Conservation (phyloP, 768 basidiomycete genomes). For the Hortiboletus campestris region DNA sequence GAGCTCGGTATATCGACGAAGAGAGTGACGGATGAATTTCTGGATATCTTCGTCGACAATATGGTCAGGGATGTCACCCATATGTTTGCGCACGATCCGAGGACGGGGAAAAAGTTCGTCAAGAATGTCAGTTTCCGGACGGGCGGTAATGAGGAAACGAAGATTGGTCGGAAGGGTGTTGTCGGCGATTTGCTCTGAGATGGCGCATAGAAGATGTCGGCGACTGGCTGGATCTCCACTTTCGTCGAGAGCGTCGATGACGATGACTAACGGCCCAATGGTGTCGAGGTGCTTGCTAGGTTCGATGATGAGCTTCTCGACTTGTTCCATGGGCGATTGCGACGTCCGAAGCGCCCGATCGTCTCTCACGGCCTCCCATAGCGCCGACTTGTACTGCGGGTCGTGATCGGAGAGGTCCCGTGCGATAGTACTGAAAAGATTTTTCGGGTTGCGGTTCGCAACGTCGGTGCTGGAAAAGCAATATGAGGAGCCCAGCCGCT, state of each 20-base stretch:
- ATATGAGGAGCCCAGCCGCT: conserved; percentile 23
- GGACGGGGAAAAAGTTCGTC: conserved; percentile 11
- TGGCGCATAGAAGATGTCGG: conserved; percentile 11
- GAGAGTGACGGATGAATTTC: not conserved
- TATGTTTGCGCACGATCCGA: conserved; percentile 7
- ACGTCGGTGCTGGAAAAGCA: conserved; percentile 12
- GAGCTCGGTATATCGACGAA: not conserved
- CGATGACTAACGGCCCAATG: conserved; percentile 26
- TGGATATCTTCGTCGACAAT: not conserved
- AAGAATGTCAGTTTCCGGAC: not conserved
- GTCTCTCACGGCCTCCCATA: conserved; percentile 4
- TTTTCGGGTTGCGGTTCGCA: conserved; percentile 1
- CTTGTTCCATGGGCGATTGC: conserved; percentile 6
- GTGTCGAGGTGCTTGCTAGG: conserved; percentile 14
- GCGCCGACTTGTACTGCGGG: conserved; percentile 6
- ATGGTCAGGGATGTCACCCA: conserved; percentile 1
- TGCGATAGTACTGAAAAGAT: conserved; percentile 27
- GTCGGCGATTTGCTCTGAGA: not conserved
- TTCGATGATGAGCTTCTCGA: conserved; percentile 19
- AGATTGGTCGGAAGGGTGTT: conserved; percentile 10
- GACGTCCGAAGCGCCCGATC: conserved; percentile 4
- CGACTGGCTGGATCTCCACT: conserved; percentile 10
- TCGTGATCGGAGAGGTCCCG: conserved; percentile 25
- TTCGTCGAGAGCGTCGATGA: conserved; percentile 31
- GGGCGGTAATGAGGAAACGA: conserved; percentile 16